A percentile compares a stretch with the other conserved stretches of the same genome.
Conservation (phyloP, 768 basidiomycete genomes). For the Lepiota subincarnata region DNA sequence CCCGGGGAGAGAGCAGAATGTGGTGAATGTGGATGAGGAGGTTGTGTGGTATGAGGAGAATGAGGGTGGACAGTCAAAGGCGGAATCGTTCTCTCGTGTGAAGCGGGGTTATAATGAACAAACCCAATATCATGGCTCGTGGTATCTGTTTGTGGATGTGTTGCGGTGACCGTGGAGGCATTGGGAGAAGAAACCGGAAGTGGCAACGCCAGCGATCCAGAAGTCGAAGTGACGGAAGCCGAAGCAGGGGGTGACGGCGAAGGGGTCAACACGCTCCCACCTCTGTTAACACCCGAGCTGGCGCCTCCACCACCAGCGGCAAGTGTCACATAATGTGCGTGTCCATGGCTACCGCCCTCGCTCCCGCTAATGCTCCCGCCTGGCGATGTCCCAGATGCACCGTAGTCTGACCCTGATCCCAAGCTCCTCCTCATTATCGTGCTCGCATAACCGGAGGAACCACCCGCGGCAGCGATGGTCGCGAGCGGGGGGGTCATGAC, state of each 20-base stretch:
- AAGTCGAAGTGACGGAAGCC: slow-evolving; percentile 8
- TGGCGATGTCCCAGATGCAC: slow-evolving; percentile 1
- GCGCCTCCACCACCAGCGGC: slow-evolving; percentile 5
- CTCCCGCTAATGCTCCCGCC: slow-evolving; percentile 2
- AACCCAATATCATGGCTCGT: not conserved
- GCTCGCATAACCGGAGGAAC: slow-evolving; percentile 9
- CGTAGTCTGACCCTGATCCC: slow-evolving; percentile 8
- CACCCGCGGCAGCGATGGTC: slow-evolving; percentile 8
- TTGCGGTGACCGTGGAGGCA: not conserved
- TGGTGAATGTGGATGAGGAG: slow-evolving; percentile 4
- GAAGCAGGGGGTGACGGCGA: slow-evolving; percentile 67
- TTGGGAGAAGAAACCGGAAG: slow-evolving; percentile 3
- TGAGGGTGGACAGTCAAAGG: slow-evolving; percentile 2
- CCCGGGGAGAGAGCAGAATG: slow-evolving; percentile 1
- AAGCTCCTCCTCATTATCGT: slow-evolving; percentile 8
- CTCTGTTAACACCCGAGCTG: not conserved
- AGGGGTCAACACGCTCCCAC: slow-evolving; percentile 32
- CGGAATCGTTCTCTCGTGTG: slow-evolving; percentile 3
- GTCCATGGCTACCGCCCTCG: slow-evolving; percentile 6
- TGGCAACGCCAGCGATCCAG: slow-evolving; percentile 11
- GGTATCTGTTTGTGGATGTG: slow-evolving; percentile 3
- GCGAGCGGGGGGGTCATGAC: slow-evolving; percentile 7
- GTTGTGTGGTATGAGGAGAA: not conserved
- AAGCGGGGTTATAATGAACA: slow-evolving; percentile 10
- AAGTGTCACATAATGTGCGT: slow-evolving; percentile 3